Conservation (phyloP, 1,284 basidiomycete species). For the Apiotrichum domesticum region DNA sequence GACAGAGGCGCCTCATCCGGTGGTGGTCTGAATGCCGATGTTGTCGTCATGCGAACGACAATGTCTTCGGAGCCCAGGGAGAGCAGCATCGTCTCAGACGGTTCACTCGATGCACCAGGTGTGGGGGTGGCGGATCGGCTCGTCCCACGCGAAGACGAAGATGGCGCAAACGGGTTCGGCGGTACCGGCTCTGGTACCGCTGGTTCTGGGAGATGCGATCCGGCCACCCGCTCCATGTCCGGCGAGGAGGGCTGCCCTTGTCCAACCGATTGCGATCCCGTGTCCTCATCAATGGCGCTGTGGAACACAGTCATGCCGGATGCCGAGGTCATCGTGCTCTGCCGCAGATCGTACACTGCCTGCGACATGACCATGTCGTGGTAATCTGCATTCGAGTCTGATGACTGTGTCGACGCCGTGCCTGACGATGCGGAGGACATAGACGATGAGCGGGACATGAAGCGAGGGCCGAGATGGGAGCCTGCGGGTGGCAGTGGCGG, state of each 20-base stretch:
- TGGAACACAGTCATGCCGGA: constrained; percentile 15
- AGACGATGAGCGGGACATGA: constrained; percentile 20
- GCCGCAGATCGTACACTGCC: constrained; percentile 49
- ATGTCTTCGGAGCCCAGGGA: constrained; percentile 40
- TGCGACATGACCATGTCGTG: constrained; percentile 49
- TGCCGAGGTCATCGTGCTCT: constrained; percentile 24
- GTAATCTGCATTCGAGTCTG: constrained; percentile 15
- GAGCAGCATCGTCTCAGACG: constrained; percentile 23
- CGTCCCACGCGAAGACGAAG: constrained; percentile 3
- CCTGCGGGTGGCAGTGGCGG: neutral
- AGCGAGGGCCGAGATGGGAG: no score
- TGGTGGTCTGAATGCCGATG: neutral
- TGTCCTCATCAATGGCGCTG: constrained; percentile 7
- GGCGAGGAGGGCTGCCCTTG: neutral
- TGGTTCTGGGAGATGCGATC: no score
- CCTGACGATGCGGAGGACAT: constrained; percentile 6
- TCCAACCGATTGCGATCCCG: neutral
- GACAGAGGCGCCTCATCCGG: neutral
- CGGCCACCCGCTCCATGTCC: neutral
- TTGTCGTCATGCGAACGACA: constrained; percentile 31
- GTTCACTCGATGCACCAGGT: neutral
- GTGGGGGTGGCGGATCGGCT: constrained; percentile 28
- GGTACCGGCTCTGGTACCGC: neutral
- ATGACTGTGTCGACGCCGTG: neutral
- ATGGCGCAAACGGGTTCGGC: neutral